Conservation (phyloP, 23 red algal genomes). For the Gracilaria vermiculophylla region DNA sequence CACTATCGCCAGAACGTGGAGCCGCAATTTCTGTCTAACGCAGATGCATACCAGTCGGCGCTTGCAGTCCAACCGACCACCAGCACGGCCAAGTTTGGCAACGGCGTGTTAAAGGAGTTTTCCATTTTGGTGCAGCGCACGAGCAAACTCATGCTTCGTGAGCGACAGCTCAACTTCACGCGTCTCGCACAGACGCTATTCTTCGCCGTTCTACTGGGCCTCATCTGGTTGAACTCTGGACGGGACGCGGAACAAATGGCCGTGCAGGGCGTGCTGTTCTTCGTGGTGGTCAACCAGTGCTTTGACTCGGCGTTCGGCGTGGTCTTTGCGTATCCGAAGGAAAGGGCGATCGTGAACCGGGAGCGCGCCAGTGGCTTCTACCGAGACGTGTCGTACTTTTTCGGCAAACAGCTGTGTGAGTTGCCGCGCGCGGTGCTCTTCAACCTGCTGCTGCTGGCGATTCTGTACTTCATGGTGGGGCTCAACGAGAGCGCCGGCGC, state of each 20-base stretch:
- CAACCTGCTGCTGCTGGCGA: conserved; percentile 66
- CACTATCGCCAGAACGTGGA: conserved; percentile 46
- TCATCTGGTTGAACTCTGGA: conserved; percentile 77
- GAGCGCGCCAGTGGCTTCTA: conserved; percentile 88
- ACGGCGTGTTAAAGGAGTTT: conserved; percentile 64
- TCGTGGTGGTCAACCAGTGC: conserved; percentile 76
- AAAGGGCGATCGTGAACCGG: conserved; percentile 78
- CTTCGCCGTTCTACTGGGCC: conserved; percentile 77
- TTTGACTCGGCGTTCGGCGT: conserved; percentile 75
- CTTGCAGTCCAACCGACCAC: conserved; percentile 1
- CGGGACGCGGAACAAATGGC: conserved; percentile 32
- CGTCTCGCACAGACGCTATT: conserved; percentile 81
- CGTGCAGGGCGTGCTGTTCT: conserved; percentile 81
- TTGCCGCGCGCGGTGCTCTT: conserved; percentile 52
- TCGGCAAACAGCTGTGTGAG: conserved; percentile 75
- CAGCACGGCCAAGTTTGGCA: neutral
- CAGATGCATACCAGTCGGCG: conserved; percentile 2
- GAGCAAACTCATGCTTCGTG: conserved; percentile 55
- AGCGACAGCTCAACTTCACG: conserved; percentile 59
- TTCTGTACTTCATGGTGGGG: conserved; percentile 93
- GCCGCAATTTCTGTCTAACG: neutral
- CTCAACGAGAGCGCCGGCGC: conserved; percentile 49
- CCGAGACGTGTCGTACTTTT: conserved; percentile 82
- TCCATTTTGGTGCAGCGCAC: conserved; percentile 59
- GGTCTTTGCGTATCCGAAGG: conserved; percentile 78